Conservation (phyloP, 176 grass and related monocot species). For the Aegilops speltoides region DNA sequence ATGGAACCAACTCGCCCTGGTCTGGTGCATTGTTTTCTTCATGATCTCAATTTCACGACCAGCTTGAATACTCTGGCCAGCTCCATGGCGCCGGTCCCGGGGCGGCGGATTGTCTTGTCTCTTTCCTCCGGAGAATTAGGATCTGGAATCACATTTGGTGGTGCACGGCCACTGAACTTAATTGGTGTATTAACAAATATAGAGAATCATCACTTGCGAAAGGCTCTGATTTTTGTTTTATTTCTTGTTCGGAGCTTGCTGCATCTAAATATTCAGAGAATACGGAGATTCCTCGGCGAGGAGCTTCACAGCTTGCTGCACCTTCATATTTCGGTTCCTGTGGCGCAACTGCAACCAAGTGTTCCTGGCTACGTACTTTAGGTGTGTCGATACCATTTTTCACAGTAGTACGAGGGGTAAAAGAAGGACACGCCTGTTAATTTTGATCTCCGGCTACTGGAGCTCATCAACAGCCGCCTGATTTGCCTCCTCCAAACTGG, state of each 20-base stretch:
- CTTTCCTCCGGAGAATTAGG: background rate
- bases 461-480: background rate
- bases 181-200: background rate
- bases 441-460: slow-evolving; percentile 23
- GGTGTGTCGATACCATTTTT: too few species aligned
- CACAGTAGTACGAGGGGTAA: too few species aligned
- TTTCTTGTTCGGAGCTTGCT: too few species aligned
- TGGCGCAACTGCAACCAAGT: too few species aligned
- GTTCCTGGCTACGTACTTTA: too few species aligned
- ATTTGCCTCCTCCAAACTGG: background rate
- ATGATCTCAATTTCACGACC: background rate
- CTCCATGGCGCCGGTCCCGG: too few species aligned
- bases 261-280: background rate
- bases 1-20: slow-evolving; percentile 28
- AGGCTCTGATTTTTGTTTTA: background rate
- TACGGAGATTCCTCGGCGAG: background rate
- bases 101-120: slow-evolving; percentile 6
- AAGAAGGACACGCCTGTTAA: background rate
- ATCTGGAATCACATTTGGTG: background rate
- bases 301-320: too few species aligned
- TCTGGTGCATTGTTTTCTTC: background rate
- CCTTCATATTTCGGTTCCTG: fast-evolving
- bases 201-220: background rate
- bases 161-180: background rate
- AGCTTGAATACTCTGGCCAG: slow-evolving; percentile 1